Base-by-base conservation (phyloP, 2,329 filamentous ascomycete species). In the Nemania sp. region DNA sequence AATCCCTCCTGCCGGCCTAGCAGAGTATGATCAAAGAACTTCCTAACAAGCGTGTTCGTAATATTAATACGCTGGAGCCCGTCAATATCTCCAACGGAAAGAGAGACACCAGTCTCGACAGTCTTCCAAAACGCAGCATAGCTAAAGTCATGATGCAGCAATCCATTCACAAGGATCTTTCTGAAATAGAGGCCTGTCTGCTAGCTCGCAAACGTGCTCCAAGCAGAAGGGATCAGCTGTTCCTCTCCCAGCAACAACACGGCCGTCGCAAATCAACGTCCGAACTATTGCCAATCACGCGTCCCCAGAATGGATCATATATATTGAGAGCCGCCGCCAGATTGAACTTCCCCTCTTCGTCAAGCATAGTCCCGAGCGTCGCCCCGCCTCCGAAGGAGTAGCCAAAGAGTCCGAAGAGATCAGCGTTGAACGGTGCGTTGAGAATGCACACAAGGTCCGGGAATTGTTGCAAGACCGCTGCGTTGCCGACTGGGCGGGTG, bases 311-410 rank as follows among this genome's bases (percentile, higher is more conserved):
- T 10, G 45, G 45, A 8, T n/a, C 45, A n/a, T 49, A 8, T 11
- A 49, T 49, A 11, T 49, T 49, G 20, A 49, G 45, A 11, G 45
- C 45, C 18, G 45, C 45, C 5, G 45, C 45, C 11, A 49, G 45
- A 22, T 49, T 11, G 45, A 22, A 49, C 3, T 49, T 49, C 18
- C 22, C 18, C 20, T 49, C 45, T n/a, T 49, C n/a, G 45, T 49
- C 45, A n/a, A 49, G 45, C 45, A 49, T 49, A 8, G 45, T 49
- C 45, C 45, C 45, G 5, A 49, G 45, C 18, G 45, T 49, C 5
- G 45, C 45, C 18, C 11, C 45, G 18, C 45, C 45, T 5, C 45
- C 45, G 45, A 49, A 49, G 5, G 45, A 49, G 45, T 49, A 49
- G 45, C 45, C 45, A 5, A 49, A 11, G 11, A 49, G 45, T 22